phyloP scores from a whole-genome alignment of 73 alveolate genomes.

The Paramecium sonneborni region DNA sequence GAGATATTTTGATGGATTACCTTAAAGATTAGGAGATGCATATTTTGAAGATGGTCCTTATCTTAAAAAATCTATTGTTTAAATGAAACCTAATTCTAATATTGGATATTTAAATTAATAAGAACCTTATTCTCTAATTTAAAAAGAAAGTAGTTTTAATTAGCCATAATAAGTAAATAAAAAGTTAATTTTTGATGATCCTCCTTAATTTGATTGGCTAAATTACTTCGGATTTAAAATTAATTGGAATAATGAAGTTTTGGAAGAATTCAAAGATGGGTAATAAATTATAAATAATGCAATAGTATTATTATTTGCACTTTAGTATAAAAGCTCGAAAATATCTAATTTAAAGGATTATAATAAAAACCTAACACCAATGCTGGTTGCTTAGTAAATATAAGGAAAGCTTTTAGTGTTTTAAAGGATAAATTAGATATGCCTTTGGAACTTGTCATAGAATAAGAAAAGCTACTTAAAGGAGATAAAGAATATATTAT shows the following conservation, averaged over 20 bases:
- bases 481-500: slow-evolving; percentile 14
- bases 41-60: slow-evolving; percentile 54
- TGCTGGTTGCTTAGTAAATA: slow-evolving; percentile 63
- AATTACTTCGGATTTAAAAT: background rate
- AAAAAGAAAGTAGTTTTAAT: background rate
- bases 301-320: slow-evolving; percentile 7
- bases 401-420: slow-evolving; percentile 57
- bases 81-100: background rate
- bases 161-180: background rate
- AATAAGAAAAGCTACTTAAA: background rate
- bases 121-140: background rate
- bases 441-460: slow-evolving; percentile 46
- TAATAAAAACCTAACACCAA: slow-evolving; percentile 47
- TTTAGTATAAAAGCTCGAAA: background rate
- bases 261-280: slow-evolving; percentile 62
- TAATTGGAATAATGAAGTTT: slow-evolving; percentile 30
- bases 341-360: slow-evolving; percentile 13
- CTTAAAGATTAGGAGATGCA: slow-evolving; percentile 10
- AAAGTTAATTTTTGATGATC: slow-evolving; percentile 45
- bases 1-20: slow-evolving; percentile 42
- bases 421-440: slow-evolving; percentile 62
- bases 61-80: background rate
- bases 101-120: background rate
- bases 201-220: slow-evolving; percentile 45
- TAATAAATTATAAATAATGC: background rate